Conservation (phyloP, 169 alveolate genomes). For the Plasmodium adleri region DNA sequence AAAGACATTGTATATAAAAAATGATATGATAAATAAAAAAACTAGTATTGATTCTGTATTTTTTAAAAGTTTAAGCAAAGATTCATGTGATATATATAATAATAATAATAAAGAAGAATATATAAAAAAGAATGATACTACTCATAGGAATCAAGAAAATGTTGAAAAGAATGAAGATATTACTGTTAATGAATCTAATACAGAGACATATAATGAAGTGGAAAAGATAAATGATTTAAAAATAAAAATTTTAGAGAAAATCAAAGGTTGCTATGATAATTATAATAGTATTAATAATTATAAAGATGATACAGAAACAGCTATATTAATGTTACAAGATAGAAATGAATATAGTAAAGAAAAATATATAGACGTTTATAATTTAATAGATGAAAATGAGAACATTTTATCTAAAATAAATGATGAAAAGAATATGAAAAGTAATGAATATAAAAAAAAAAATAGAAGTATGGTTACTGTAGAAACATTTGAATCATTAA, state of each 20-base stretch:
- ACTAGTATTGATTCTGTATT: slow-evolving; percentile 76
- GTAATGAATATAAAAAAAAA: not conserved
- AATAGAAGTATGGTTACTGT: slow-evolving; percentile 31
- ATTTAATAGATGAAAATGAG: not conserved
- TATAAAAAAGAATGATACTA: not conserved
- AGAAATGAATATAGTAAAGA: slow-evolving; percentile 4
- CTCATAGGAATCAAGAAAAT: not conserved
- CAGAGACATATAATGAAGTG: slow-evolving; percentile 51
- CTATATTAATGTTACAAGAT: slow-evolving; percentile 60
- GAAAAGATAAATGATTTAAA: slow-evolving; percentile 53
- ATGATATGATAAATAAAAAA: slow-evolving; percentile 58
- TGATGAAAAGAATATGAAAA: not conserved
- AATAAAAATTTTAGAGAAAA: slow-evolving; percentile 66
- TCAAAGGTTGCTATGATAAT: slow-evolving; percentile 56
- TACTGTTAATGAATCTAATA: slow-evolving; percentile 2
- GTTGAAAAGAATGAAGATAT: not conserved
- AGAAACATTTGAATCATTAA: slow-evolving; percentile 55
- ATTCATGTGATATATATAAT: not conserved
- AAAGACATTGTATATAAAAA: slow-evolving; percentile 22
- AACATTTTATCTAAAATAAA: not conserved
- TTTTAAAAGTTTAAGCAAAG: slow-evolving; percentile 62
- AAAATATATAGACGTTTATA: not conserved
- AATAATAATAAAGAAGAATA: not conserved
- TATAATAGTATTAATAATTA: not conserved
- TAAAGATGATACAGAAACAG: slow-evolving; percentile 9